phyloP scores from a whole-genome alignment of 176 grass and related monocot genomes.

The Cenchrus fungigraminus region DNA sequence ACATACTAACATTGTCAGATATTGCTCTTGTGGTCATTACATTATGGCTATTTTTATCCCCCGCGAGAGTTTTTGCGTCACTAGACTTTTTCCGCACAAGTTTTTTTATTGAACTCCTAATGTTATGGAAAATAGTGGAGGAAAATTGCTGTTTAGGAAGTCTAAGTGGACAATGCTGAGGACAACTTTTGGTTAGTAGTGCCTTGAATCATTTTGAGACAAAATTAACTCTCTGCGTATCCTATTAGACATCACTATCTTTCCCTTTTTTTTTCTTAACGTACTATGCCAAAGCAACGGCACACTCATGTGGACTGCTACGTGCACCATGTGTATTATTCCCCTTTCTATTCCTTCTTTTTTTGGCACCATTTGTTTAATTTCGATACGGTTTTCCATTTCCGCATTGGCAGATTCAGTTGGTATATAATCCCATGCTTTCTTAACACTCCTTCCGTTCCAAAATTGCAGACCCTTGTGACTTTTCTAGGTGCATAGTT shows the following conservation, averaged over 20 bases:
- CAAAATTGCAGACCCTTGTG: too few relatives aligned
- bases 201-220: slow-evolving; percentile 19
- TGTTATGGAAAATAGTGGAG: neutral
- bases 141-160: neutral
- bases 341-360: neutral
- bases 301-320: neutral
- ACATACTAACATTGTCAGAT: neutral
- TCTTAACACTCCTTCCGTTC: too few relatives aligned
- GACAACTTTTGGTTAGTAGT: slow-evolving; percentile 1
- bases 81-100: neutral
- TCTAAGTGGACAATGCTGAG: neutral
- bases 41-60: too few relatives aligned
- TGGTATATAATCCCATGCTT: too few relatives aligned
- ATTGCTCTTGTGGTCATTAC: neutral
- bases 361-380: neutral
- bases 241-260: slow-evolving; percentile 30
- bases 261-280: slow-evolving; percentile 23
- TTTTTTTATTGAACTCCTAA: neutral
- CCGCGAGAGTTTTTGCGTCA: neutral
- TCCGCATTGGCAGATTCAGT: neutral
- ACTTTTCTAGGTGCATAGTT: too few relatives aligned
- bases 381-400: neutral
- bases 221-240: neutral
- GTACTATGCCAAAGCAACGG: slow-evolving; percentile 26
- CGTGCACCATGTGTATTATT: neutral